These are phyloP conservation scores for Colletotrichum magnum DNA, from an alignment of 2,329 filamentous ascomycete species.

Conservation along the genomic window DNA sequence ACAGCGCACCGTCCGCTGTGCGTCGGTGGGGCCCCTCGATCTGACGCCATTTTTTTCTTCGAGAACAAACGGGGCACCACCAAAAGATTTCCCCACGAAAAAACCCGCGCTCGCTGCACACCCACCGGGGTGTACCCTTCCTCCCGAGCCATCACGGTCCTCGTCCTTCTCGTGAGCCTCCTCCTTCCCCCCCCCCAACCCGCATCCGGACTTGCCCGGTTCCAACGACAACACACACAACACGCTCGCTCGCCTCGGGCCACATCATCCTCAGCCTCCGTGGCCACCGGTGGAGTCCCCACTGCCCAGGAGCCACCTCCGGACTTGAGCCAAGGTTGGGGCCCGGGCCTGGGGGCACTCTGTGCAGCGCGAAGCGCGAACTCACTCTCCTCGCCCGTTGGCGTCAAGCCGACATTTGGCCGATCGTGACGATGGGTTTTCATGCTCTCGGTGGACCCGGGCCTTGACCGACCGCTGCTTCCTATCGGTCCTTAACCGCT, in stretches of 20 bases:
- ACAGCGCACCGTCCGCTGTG: conserved; percentile 9
- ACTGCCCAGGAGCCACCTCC: background rate
- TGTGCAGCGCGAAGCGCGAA: background rate
- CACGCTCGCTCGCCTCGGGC: background rate
- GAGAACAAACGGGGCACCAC: conserved; percentile 36
- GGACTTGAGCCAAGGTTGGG: conserved; percentile 1
- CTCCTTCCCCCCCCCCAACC: background rate
- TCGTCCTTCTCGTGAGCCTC: conserved; percentile 16
- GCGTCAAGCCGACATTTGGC: conserved; percentile 41
- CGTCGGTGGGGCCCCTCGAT: conserved; percentile 22
- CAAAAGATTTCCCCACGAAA: conserved; percentile 36
- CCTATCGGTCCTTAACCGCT: conserved; percentile 42
- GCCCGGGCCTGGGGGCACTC: background rate
- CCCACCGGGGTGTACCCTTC: background rate
- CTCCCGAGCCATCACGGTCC: conserved; percentile 33
- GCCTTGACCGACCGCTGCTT: conserved; percentile 34
- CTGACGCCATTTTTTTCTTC: conserved; percentile 40
- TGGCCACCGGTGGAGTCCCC: conserved; percentile 8
- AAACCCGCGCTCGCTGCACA: conserved; percentile 3
- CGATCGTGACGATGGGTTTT: conserved; percentile 37
- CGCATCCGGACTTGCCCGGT: conserved; percentile 34
- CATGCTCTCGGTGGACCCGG: conserved; percentile 39
- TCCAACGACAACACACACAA: background rate
- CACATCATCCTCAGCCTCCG: conserved; percentile 14
- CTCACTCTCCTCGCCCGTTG: conserved; percentile 1